These are phyloP conservation scores for Fusarium sp. DNA, from an alignment of 2,329 filamentous ascomycete species.

Conservation along the genomic window DNA sequence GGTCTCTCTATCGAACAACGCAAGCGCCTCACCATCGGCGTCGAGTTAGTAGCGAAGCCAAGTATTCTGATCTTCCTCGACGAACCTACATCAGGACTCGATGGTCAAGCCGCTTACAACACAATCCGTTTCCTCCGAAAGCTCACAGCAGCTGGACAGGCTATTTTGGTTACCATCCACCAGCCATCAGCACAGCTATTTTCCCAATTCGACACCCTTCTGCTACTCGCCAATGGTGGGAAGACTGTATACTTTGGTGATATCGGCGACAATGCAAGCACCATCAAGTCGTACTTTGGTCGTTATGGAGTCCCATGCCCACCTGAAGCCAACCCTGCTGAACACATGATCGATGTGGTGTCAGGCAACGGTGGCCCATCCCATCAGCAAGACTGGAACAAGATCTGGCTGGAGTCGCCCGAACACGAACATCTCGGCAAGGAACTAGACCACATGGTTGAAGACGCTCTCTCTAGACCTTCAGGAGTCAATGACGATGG, in stretches of 20 bases:
- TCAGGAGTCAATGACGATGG: conserved; percentile 59
- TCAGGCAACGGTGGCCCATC: conserved; percentile 58
- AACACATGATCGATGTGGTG: conserved; percentile 76
- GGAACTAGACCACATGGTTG: conserved; percentile 72
- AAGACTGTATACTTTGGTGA: conserved; percentile 75
- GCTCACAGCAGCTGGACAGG: conserved; percentile 73
- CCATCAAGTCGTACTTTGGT: conserved; percentile 72
- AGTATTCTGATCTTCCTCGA: conserved; percentile 70
- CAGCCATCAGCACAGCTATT: conserved; percentile 76
- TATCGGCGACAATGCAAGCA: conserved; percentile 66
- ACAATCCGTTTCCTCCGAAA: conserved; percentile 75
- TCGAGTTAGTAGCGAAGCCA: conserved; percentile 70
- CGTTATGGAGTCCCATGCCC: conserved; percentile 72
- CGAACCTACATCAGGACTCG: conserved; percentile 72
- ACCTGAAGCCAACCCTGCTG: conserved; percentile 74
- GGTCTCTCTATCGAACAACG: conserved; percentile 64
- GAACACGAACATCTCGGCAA: conserved; percentile 65
- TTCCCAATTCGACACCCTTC: conserved; percentile 72
- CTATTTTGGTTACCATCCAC: conserved; percentile 76
- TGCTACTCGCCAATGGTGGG: conserved; percentile 71
- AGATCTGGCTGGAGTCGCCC: conserved; percentile 74
- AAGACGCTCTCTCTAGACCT: conserved; percentile 60
- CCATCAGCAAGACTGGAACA: conserved; percentile 67
- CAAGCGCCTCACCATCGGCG: conserved; percentile 68
- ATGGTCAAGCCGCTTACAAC: conserved; percentile 74